phyloP scores from a whole-genome alignment of 768 basidiomycete genomes.

The Boletus rubroflammeus region DNA sequence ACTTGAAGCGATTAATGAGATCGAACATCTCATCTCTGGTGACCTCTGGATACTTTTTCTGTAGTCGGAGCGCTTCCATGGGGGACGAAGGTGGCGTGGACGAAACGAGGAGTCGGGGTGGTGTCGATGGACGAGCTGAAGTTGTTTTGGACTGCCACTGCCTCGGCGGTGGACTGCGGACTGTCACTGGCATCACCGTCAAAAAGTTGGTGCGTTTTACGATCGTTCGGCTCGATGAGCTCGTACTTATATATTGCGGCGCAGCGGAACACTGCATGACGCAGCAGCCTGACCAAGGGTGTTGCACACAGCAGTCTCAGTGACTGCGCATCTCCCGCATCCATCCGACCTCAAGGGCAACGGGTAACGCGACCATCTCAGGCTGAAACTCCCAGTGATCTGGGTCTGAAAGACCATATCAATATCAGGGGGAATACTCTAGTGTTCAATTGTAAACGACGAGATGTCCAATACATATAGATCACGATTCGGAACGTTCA shows the following conservation, averaged over 20 bases:
- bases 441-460: too few relatives aligned
- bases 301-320: neutral
- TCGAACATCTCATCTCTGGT: constrained; percentile 92
- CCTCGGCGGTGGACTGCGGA: constrained; percentile 10
- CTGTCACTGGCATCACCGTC: neutral
- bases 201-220: neutral
- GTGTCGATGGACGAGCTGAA: constrained; percentile 4
- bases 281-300: neutral
- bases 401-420: neutral
- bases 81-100: constrained; percentile 20
- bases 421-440: neutral
- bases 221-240: neutral
- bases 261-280: neutral
- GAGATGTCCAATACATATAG: neutral
- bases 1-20: constrained; percentile 96
- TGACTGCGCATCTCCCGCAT: neutral
- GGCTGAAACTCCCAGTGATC: neutral
- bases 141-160: constrained; percentile 17
- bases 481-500: too few relatives aligned
- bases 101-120: constrained; percentile 3
- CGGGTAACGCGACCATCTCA: neutral
- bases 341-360: neutral
- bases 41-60: constrained; percentile 91
- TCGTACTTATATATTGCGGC: neutral
- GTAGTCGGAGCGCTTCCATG: constrained; percentile 83